phyloP scores from a whole-genome alignment of 2,329 filamentous ascomycete species.

The Fusarium virguliforme region DNA sequence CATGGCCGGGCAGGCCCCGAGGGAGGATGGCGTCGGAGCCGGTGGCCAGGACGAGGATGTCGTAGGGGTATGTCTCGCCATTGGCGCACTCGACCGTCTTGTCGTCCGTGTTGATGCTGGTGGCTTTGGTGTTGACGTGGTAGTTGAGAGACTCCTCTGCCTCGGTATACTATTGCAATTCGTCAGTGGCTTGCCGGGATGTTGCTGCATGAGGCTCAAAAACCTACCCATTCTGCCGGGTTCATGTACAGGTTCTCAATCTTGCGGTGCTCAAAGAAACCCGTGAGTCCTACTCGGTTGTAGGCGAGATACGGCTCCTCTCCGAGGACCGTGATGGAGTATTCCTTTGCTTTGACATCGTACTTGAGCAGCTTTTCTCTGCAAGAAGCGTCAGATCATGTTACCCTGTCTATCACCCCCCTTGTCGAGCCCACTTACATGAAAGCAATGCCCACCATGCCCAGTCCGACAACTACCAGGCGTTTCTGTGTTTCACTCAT shows the following conservation, averaged over 20 bases:
- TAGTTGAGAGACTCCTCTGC: slow-evolving; percentile 80
- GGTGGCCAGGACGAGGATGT: slow-evolving; percentile 87
- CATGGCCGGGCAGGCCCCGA: slow-evolving; percentile 79
- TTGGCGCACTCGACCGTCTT: slow-evolving; percentile 81
- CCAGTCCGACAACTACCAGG: slow-evolving; percentile 87
- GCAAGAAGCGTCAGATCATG: slow-evolving; percentile 28
- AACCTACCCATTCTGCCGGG: slow-evolving; percentile 81
- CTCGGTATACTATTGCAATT: slow-evolving; percentile 71
- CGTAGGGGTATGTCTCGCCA: slow-evolving; percentile 81
- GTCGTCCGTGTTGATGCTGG: slow-evolving; percentile 71
- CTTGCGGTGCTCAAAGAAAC: slow-evolving; percentile 88
- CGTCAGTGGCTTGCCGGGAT: slow-evolving; percentile 22
- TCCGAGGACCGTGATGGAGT: slow-evolving; percentile 87
- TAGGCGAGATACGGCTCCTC: slow-evolving; percentile 92
- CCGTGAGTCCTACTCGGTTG: slow-evolving; percentile 90
- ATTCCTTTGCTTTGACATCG: slow-evolving; percentile 82
- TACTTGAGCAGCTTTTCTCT: slow-evolving; percentile 93
- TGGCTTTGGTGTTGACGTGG: slow-evolving; percentile 81
- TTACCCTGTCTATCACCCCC: background rate
- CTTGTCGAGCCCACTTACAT: slow-evolving; percentile 73
- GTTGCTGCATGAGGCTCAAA: background rate
- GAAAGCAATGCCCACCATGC: slow-evolving; percentile 93
- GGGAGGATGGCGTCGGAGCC: slow-evolving; percentile 88
- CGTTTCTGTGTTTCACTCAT: slow-evolving; percentile 65
- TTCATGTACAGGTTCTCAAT: slow-evolving; percentile 93